Base-by-base conservation (phyloP, 1,139 yeast species). In the Debaryomyces sp. region DNA sequence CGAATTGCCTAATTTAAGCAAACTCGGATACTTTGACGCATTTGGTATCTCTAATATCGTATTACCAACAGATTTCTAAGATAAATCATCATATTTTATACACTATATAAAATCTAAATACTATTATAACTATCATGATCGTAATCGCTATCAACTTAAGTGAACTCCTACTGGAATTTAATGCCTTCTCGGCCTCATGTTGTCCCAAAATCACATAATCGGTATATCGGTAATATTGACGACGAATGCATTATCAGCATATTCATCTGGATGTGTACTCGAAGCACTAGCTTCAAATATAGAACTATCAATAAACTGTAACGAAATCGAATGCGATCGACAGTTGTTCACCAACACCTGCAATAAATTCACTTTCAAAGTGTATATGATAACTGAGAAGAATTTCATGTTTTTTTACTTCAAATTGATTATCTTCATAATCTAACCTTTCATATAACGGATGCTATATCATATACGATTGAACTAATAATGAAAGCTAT, bases 291-390 rank as follows among this genome's bases (percentile, higher is more conserved):
- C 66, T 51, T 65, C 73, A 50, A 73, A 73, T 15, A 72, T 55
- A 9, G 77, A 63, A 47, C 77, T 71, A 42, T 73, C 75, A 22
- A 75, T 63, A 52, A 61, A 66, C 32, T 66, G 67, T 38, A 73
- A 49, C 33, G 69, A 59, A 18, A 67, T 60, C 27, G 71, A 70
- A 44, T 70, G 68, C 43, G 63, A 66, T 47, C 78, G 63, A 47
- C 75, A 66, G 47, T 62, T 67, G 48, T 66, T 61, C 32, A 75
- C 68, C n/a, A 75, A 55, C 22, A 73, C 60, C 48, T 67, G 75
- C 41, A 75, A 61, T 33, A 75, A 51, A 51, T 75, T 75, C 36
- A 71, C 62, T 56, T 75, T 74, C 45, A 75, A 60, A 36, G 70
- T 58, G 53, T 75, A 73, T 50, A 75, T 55, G 23, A 73, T 54